Percentiles rank a stretch among this genome's conserved stretches.
Conservation (phyloP, 208 protist species). For the Leptomonas seymouri region DNA sequence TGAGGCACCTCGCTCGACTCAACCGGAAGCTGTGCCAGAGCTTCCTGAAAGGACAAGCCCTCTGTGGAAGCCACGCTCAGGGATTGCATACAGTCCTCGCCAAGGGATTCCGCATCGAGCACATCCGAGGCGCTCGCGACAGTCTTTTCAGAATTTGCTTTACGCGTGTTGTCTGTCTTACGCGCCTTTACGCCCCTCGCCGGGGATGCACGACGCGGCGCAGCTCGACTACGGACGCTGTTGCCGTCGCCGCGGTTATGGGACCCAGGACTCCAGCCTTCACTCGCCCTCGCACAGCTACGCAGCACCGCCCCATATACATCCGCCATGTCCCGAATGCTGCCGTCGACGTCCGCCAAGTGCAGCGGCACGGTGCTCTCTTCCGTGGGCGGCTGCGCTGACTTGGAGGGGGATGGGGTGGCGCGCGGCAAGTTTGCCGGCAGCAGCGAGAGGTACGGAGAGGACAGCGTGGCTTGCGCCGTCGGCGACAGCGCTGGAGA, state of each 20-base stretch:
- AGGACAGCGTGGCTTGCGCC: background rate
- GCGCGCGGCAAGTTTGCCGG: background rate
- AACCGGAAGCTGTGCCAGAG: conserved; percentile 15
- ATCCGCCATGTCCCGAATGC: conserved; percentile 39
- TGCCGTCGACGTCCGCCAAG: conserved; percentile 33
- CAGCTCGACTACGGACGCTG: too few relatives aligned
- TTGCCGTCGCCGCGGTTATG: background rate
- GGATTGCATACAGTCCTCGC: background rate
- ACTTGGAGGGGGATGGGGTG: conserved; percentile 1
- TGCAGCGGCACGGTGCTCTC: conserved; percentile 4
- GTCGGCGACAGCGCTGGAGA: background rate
- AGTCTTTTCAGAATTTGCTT: background rate
- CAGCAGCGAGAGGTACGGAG: conserved; percentile 9
- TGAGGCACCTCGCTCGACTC: conserved; percentile 5
- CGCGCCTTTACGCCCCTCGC: background rate
- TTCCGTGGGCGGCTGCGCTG: background rate
- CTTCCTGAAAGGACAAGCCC: conserved; percentile 4
- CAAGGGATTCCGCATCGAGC: background rate
- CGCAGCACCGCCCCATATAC: conserved; percentile 27
- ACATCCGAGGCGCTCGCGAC: background rate
- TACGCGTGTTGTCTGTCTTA: background rate
- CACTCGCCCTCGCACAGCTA: background rate
- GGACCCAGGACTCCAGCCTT: background rate
- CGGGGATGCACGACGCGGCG: background rate
- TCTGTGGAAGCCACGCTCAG: background rate